Base-by-base conservation (phyloP, 2,329 filamentous ascomycete genomes). In the Fulvia fulva region DNA sequence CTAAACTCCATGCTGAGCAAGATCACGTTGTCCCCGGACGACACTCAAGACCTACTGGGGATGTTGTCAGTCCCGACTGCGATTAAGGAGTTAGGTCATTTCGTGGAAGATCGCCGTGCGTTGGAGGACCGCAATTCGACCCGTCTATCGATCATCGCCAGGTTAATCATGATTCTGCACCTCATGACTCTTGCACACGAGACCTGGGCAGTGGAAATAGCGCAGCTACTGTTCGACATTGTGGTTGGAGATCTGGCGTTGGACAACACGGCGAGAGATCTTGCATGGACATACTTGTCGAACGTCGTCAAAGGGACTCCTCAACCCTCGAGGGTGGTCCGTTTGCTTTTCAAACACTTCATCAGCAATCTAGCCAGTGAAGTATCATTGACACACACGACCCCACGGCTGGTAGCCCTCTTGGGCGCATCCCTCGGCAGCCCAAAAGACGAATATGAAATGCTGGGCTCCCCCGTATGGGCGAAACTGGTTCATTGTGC, bases 151-250 rank as follows among this genome's bases (percentile, higher is more conserved):
- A 34, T 63, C 2, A 52, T 46, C 7, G n/a, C 47, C 1, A 54
- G 65, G 32, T 79, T 89, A 37, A 80, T 86, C 1, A 88, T 90
- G 65, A 79, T 89, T 21, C 78, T 81, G 43, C 78, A 79, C 16
- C 55, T 68, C 25, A 53, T 66, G 37, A 52, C 58, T n/a, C 37
- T 63, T 14, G 44, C 58, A 8, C 53, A 32, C 7, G 28, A 28
- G 8, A 34, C 54, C 3, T 44, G 53, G 44, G 47, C 57, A 22
- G 61, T 60, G 11, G 57, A 51, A 2, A 43, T 55, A 8, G 47
- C 54, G 44, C 28, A 58, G 37, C 26, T 57, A 9, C 37, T 68
- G 19, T 67, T 63, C 53, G 37, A 53, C 2, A 59, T 55, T 44
- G 58, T 63, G 2, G 53, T 64, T 34, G 66, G 66, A 7, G 49